These are phyloP conservation scores for Lasiodiplodia citricola DNA, from an alignment of 2,329 filamentous ascomycete species.

Conservation along the genomic window DNA sequence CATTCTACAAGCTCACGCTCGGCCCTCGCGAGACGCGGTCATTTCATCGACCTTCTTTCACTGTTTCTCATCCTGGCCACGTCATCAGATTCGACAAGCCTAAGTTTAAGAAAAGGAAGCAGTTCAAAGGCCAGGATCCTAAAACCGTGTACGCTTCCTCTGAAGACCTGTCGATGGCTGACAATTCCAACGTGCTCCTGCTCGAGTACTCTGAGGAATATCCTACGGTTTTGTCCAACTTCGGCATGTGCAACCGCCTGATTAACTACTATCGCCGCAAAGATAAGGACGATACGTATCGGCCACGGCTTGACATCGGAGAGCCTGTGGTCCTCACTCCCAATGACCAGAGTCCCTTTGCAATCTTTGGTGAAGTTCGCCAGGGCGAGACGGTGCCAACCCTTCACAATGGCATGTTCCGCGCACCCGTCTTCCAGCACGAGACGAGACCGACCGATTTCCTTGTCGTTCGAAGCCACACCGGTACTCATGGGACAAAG, in stretches of 20 bases:
- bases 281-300: slow-evolving; percentile 69
- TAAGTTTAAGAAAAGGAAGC: slow-evolving; percentile 75
- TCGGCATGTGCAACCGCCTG: slow-evolving; percentile 94
- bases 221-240: slow-evolving; percentile 89
- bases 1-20: slow-evolving; percentile 91
- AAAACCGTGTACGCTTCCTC: slow-evolving; percentile 80
- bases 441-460: slow-evolving; percentile 80
- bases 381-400: slow-evolving; percentile 89
- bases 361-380: slow-evolving; percentile 91
- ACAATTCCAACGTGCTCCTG: slow-evolving; percentile 86
- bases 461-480: slow-evolving; percentile 80
- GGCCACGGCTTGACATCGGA: slow-evolving; percentile 82
- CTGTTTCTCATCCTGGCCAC: slow-evolving; percentile 69
- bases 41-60: slow-evolving; percentile 81
- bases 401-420: slow-evolving; percentile 93
- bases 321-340: slow-evolving; percentile 87
- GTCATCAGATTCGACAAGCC: slow-evolving; percentile 75
- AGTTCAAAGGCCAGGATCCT: slow-evolving; percentile 77
- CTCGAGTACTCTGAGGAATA: slow-evolving; percentile 97
- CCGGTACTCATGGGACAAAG: slow-evolving; percentile 74
- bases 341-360: slow-evolving; percentile 95
- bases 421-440: slow-evolving; percentile 92
- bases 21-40: slow-evolving; percentile 73
- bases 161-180: slow-evolving; percentile 81
- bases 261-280: slow-evolving; percentile 96